Conservation (phyloP, 1,139 yeast species). For the Geotrichum restrictum region DNA sequence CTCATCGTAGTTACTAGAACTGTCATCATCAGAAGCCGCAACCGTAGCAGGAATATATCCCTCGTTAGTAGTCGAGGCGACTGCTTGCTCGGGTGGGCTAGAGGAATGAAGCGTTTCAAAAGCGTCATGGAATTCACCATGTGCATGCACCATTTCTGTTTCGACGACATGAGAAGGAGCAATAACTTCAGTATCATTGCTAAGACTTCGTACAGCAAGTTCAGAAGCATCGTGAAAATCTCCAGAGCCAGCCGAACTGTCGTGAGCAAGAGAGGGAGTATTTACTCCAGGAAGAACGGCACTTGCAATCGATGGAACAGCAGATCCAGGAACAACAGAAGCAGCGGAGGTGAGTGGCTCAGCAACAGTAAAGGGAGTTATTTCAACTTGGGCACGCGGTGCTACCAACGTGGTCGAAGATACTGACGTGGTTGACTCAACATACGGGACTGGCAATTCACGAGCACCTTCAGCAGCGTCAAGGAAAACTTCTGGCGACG, state of each 20-base stretch:
- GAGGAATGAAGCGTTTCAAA: background rate
- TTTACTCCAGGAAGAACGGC: background rate
- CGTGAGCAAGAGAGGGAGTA: no score
- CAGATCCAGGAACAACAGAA: background rate
- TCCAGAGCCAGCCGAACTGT: background rate
- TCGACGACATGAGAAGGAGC: background rate
- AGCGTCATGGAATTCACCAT: slow-evolving; percentile 4
- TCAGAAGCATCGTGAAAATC: background rate
- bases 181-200: background rate
- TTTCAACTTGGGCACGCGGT: background rate
- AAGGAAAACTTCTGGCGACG: no score
- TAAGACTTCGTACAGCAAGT: background rate
- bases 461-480: no score
- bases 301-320: background rate
- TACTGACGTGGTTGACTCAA: no score
- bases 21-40: background rate
- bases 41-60: no score
- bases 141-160: background rate
- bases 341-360: background rate
- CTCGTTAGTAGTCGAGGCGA: no score
- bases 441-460: no score
- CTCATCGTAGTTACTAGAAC: background rate
- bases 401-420: background rate
- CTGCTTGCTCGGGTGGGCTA: background rate
- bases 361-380: background rate